Evolutionary conservation across 805 yeast species (phyloP).

Genomic region (Teunomyces lycoperdinae): DNA sequence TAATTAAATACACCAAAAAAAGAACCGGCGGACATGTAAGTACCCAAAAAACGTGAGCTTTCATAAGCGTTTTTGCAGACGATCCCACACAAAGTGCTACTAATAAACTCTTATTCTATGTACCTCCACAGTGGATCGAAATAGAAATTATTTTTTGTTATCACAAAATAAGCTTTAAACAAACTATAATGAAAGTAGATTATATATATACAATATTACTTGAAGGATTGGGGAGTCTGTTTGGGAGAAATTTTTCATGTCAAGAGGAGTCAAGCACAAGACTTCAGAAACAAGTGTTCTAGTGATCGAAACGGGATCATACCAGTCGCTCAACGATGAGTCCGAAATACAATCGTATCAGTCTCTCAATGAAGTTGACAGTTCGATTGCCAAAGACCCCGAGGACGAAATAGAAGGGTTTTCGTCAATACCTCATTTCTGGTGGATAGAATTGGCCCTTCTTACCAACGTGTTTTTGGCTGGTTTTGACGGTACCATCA

Average conservation of each 20-base stretch:
- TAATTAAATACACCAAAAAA: background rate
- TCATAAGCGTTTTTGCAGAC: background rate
- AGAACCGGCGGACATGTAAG: background rate
- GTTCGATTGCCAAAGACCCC: background rate
- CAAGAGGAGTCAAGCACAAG: background rate
- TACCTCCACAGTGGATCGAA: background rate
- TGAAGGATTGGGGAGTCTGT: background rate
- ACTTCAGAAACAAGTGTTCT: background rate
- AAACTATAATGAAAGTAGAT: background rate
- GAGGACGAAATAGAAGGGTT: conserved; percentile 6
- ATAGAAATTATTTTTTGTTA: background rate
- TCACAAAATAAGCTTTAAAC: background rate
- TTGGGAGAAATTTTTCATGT: background rate
- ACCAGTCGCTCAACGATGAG: background rate
- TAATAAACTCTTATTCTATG: background rate
- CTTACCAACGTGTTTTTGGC: conserved; percentile 40
- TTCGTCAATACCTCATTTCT: conserved; percentile 18
- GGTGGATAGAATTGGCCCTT: conserved; percentile 32
- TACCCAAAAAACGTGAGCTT: background rate
- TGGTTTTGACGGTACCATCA: conserved; percentile 48
- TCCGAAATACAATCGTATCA: background rate
- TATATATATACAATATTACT: background rate
- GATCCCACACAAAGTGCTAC: background rate
- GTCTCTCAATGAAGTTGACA: background rate
- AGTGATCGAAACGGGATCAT: background rate